Percentiles rank a stretch among this genome's conserved stretches.
These are phyloP conservation scores for Nitzschia sp. DNA, from an alignment of 108 stramenopile species.

Conservation along the genomic window DNA sequence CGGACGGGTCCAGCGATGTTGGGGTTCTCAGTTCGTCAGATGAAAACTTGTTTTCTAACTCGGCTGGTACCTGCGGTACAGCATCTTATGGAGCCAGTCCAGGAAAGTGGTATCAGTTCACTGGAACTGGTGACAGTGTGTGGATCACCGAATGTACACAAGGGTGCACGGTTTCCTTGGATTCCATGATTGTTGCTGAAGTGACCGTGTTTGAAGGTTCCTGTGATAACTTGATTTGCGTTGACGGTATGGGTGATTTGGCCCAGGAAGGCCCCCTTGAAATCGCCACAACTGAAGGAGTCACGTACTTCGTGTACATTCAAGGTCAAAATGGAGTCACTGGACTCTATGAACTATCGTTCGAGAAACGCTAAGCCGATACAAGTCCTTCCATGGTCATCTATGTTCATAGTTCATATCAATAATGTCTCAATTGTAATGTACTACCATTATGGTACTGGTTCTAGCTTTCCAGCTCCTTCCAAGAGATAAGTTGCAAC, in stretches of 20 bases:
- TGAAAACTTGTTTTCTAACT: constrained; percentile 2
- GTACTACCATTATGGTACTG: neutral
- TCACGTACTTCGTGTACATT: constrained; percentile 8
- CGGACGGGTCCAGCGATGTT: constrained; percentile 5
- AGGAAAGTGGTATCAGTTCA: constrained; percentile 8
- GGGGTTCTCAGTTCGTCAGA: neutral
- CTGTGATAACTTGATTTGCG: constrained; percentile 8
- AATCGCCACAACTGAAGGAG: neutral
- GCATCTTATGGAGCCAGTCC: constrained; percentile 1
- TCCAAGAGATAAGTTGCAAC: neutral
- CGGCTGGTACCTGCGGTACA: neutral
- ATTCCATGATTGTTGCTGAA: neutral
- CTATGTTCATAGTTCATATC: neutral
- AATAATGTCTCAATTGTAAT: neutral
- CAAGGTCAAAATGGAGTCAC: neutral
- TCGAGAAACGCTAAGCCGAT: too few relatives aligned
- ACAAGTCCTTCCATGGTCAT: too few relatives aligned
- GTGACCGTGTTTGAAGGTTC: constrained; percentile 2
- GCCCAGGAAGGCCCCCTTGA: neutral
- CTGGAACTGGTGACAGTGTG: neutral
- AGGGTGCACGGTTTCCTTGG: neutral
- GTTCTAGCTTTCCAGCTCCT: constrained; percentile 6
- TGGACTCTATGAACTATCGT: constrained; percentile 8
- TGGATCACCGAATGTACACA: neutral
- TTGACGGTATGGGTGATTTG: constrained; percentile 8